Evolutionary conservation across 352 stramenopile species (phyloP).

Genomic region (Thalassiosira mediterranea): DNA sequence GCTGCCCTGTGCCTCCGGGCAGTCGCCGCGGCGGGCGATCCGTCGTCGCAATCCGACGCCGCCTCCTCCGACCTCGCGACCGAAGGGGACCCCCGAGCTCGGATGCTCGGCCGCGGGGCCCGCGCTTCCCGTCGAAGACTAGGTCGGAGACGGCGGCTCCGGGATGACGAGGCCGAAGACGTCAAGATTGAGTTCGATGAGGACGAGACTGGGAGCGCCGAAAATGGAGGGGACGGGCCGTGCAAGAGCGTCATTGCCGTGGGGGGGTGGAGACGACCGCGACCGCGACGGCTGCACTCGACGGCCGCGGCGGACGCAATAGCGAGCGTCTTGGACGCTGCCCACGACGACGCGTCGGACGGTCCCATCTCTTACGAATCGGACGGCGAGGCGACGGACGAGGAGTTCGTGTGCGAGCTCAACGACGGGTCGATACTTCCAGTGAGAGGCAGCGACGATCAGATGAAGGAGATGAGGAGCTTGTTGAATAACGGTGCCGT

Average conservation of each 20-base stretch:
- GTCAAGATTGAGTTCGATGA: neutral
- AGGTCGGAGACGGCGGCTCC: no score
- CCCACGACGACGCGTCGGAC: neutral
- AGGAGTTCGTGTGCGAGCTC: conserved; percentile 53
- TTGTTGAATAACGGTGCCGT: conserved; percentile 41
- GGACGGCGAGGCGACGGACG: neutral
- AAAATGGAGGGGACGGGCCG: neutral
- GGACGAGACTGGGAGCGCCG: neutral
- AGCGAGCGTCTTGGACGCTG: neutral
- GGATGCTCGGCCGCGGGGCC: no score
- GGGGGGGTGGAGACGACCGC: neutral
- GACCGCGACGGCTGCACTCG: neutral
- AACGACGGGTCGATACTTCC: conserved; percentile 25
- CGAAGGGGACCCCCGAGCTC: no score
- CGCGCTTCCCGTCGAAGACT: no score
- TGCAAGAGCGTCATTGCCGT: neutral
- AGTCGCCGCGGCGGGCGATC: no score
- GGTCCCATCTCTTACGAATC: neutral
- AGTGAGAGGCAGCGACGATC: conserved; percentile 26
- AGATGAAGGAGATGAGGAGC: conserved; percentile 26
- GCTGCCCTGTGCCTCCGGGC: no score
- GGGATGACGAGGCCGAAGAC: neutral
- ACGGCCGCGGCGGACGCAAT: no score
- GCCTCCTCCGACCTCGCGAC: no score
- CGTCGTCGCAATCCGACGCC: no score